Percentiles rank a stretch among this genome's conserved stretches.
These are phyloP conservation scores for Leishmania tropica DNA, from an alignment of 208 protist genomes.

Conservation along the genomic window DNA sequence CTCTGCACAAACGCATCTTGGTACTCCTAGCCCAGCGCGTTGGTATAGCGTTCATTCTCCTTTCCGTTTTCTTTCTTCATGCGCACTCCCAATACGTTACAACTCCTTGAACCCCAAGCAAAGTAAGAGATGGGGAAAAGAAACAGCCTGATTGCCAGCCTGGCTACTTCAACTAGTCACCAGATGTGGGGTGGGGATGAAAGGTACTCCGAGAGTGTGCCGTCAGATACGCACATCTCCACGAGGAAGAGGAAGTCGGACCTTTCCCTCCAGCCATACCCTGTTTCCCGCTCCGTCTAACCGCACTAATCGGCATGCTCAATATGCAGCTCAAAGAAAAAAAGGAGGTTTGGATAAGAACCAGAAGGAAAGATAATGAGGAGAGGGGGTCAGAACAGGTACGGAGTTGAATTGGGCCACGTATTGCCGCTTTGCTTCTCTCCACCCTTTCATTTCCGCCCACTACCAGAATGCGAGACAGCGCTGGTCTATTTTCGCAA, in stretches of 20 bases:
- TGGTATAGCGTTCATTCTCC: no score
- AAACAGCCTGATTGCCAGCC: neutral
- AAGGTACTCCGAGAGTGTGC: neutral
- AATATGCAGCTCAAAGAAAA: neutral
- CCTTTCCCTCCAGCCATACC: neutral
- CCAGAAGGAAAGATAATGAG: constrained; percentile 1
- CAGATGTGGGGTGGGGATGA: neutral
- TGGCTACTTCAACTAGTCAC: neutral
- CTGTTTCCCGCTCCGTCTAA: neutral
- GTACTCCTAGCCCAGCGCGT: neutral
- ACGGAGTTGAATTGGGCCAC: neutral
- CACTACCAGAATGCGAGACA: neutral
- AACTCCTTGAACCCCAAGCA: neutral
- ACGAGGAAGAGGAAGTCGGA: neutral
- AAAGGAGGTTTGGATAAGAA: neutral
- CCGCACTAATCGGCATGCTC: neutral
- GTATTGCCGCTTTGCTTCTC: neutral
- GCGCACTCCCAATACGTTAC: neutral
- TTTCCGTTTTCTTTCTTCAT: neutral
- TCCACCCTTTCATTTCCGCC: neutral
- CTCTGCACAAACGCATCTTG: neutral
- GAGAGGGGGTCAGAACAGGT: neutral
- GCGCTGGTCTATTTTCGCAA: neutral
- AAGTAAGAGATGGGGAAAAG: neutral
- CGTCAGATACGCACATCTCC: neutral